Conservation (phyloP, 805 yeast species). For the Lachancea sp. region DNA sequence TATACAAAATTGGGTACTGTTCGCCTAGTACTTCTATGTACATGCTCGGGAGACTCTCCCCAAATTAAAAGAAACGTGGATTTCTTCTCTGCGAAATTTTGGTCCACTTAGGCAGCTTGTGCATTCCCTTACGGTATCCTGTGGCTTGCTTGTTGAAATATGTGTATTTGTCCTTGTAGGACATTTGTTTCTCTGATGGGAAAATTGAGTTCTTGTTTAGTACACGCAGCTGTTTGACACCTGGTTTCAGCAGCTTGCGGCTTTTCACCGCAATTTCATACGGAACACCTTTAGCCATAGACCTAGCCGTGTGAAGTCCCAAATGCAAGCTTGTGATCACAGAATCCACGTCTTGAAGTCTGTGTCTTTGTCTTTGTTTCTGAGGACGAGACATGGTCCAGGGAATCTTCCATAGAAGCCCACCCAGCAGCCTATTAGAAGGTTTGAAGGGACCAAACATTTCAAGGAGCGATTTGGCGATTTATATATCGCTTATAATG, state of each 20-base stretch:
- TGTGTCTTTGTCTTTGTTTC: constrained; percentile 75
- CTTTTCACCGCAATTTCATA: constrained; percentile 17
- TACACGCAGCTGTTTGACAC: constrained; percentile 23
- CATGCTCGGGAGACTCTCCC: neutral
- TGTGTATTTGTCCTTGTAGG: constrained; percentile 76
- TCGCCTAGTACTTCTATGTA: neutral
- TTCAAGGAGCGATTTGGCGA: neutral
- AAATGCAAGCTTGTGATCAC: constrained; percentile 47
- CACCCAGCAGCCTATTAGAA: constrained; percentile 27
- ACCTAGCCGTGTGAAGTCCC: constrained; percentile 27
- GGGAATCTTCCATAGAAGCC: constrained; percentile 53
- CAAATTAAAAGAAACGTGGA: constrained; percentile 56
- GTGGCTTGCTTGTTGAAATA: constrained; percentile 68
- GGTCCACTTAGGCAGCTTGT: constrained; percentile 88
- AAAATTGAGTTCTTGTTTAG: constrained; percentile 38
- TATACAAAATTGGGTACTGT: too few relatives aligned
- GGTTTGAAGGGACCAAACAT: constrained; percentile 33
- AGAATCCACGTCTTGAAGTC: constrained; percentile 75
- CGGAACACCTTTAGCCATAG: constrained; percentile 19
- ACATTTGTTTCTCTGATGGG: constrained; percentile 81
- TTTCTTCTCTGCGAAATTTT: constrained; percentile 72
- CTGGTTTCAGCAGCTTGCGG: constrained; percentile 21
- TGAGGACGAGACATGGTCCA: constrained; percentile 75
- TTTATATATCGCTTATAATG: neutral
- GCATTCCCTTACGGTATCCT: constrained; percentile 83